Conservation (phyloP, 805 yeast species). For the Kurtzmaniella cleridarum region DNA sequence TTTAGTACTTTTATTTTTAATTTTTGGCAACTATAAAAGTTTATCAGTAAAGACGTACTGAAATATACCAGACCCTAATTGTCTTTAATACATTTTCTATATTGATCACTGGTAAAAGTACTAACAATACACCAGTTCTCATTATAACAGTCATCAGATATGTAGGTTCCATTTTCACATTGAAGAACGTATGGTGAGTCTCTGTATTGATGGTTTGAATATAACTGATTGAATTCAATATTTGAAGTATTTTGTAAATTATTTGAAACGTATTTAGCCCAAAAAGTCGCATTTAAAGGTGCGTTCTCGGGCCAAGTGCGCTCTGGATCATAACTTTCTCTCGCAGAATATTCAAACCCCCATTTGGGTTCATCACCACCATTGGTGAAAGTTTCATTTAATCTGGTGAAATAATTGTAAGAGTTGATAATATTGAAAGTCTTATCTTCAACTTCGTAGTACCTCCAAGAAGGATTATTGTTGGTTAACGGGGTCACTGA, state of each 20-base stretch:
- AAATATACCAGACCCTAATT: too few relatives aligned
- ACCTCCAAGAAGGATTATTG: conserved; percentile 68
- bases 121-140: conserved; percentile 18
- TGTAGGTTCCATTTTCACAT: conserved; percentile 30
- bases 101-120: conserved; percentile 13
- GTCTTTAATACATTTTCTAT: conserved; percentile 8
- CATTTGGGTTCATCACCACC: conserved; percentile 56
- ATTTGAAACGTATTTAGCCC: conserved; percentile 50
- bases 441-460: conserved; percentile 58
- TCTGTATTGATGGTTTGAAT: conserved; percentile 46
- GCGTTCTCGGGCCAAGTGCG: conserved; percentile 51
- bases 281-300: conserved; percentile 64
- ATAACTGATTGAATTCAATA: conserved; percentile 43
- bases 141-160: conserved; percentile 16
- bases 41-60: too few relatives aligned
- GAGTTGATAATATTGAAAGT: conserved; percentile 59
- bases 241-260: conserved; percentile 33
- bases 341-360: conserved; percentile 60
- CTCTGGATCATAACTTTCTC: conserved; percentile 49
- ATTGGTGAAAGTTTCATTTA: conserved; percentile 51
- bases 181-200: conserved; percentile 49
- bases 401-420: conserved; percentile 52
- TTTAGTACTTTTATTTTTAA: too few relatives aligned
- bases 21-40: too few relatives aligned
- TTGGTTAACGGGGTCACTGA: conserved; percentile 58